Evolutionary conservation across 1,139 yeast species (phyloP), one percentile per base, ranked within the genome.

Genomic region (Yamadazyma buinensis): DNA sequence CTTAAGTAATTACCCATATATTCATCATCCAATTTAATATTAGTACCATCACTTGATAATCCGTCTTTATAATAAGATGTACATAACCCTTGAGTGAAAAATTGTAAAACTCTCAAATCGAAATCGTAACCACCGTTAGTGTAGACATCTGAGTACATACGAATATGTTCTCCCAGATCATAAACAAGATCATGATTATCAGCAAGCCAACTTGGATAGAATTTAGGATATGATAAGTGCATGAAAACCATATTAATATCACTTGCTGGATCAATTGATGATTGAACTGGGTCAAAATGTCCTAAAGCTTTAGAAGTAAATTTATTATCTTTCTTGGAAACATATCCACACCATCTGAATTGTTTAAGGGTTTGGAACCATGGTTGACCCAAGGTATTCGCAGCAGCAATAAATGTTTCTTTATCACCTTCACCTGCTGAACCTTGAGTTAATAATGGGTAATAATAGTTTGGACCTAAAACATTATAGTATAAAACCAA

Each of bases 391-490:
- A 77, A 48, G 0, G 67, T 80, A 36, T 64, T 67, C 0, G 84
- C 83, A 1, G 85, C 83, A 2, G 82, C 80, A 19, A 79, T 70
- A 43, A 77, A 79, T 0, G 85, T 77, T 45, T 80, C 86, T 52
- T 79, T 80, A 46, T 80, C 86, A 31, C 86, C 86, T 55, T 80
- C 84, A 18, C 85, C 86, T 1, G 84, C 84, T 11, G 80, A 68
- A 6, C 85, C 84, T 54, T 78, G 85, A 0, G 84, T 72, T 44
- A 79, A 56, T 36, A 80, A 52, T 4, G 84, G 80, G 47, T 79
- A 79, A 51, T 77, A 80, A 44, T 61, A 65, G 26, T 72, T 51
- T 8, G 83, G 82, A 0, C 86, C 86, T 54, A 63, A 75, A 3
- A 77, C 61, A 51, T 79, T 79, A 48, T 79, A 77, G 54, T 78